These are phyloP conservation scores for Leccinum uliginosum DNA, from an alignment of 768 basidiomycete genomes.

Conservation along the genomic window DNA sequence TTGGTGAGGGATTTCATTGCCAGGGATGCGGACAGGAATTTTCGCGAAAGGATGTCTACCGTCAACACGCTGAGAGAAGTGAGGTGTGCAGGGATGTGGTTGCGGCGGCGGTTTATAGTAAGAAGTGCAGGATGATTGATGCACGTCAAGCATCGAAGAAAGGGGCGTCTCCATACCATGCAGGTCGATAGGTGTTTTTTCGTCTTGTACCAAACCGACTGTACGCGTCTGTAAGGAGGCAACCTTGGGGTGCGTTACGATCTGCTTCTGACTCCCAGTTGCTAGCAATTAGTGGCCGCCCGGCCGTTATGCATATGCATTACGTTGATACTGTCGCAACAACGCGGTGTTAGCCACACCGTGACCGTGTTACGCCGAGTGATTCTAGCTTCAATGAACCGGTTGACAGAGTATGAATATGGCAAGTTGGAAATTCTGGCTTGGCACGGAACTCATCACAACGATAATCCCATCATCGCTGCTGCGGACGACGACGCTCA, in stretches of 20 bases:
- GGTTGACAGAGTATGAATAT: no score
- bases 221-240: background rate
- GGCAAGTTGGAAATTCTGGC: background rate
- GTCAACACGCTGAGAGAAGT: background rate
- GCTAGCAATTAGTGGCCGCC: no score
- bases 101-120: background rate
- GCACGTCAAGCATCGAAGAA: background rate
- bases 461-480: background rate
- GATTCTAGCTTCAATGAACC: no score
- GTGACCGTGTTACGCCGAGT: no score
- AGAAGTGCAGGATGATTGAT: background rate
- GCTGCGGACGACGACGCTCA: background rate
- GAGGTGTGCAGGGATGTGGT: background rate
- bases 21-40: background rate
- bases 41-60: slow-evolving; percentile 7
- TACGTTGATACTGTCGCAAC: no score
- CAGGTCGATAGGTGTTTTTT: background rate
- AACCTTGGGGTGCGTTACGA: no score
- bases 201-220: background rate
- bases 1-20: slow-evolving; percentile 7
- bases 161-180: background rate
- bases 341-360: no score
- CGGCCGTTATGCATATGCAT: no score
- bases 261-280: no score
- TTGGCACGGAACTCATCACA: background rate